Base-by-base conservation (phyloP, 108 stramenopile genomes). In the Pseudonitzschia delicatissima region DNA sequence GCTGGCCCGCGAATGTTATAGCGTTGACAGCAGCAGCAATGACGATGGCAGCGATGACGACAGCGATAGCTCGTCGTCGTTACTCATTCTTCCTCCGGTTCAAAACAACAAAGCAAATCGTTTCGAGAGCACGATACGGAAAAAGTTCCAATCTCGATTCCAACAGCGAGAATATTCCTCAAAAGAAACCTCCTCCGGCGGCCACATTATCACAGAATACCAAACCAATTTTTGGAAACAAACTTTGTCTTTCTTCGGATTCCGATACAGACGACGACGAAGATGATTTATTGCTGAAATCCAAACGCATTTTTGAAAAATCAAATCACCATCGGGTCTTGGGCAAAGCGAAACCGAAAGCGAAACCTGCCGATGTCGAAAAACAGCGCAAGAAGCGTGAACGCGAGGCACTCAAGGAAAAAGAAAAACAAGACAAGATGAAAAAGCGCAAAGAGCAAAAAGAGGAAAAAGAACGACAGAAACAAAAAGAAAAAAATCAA, bases 381-480 rank as follows among this genome's bases (percentile, higher is more conserved):
- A 53, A 53, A 35, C 31, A 61, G 49, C 27, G 48, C 17, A 33
- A 27, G 45, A 48, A 45, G 28, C n/a, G 29, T n/a, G 48, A 65
- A 34, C 32, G 33, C 6, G 32, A 12, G 17, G 47, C 11, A 57
- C 45, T 21, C 8, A 32, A 74, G 36, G 65, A 67, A 62, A 5
- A 23, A 48, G 66, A 67, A 52, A 67, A 67, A 57, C 21, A 49
- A 18, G 61, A 33, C 6, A 42, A 51, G 35, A 13, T 50, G 34
- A 28, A 42, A 31, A 57, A 65, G 29, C 69, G 69, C 32, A 64
- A 69, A 62, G 45, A 55, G 29, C 76, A 57, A 21, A 77, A 69
- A 31, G 58, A 71, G 45, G 45, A 55, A 29, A 64, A 66, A 36
- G 45, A 67, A 32, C 64, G 39, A 21, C 29, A 71, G 47, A 74